Conservation (phyloP, 2,329 filamentous ascomycete genomes). For the Colletotrichum tabaci region DNA sequence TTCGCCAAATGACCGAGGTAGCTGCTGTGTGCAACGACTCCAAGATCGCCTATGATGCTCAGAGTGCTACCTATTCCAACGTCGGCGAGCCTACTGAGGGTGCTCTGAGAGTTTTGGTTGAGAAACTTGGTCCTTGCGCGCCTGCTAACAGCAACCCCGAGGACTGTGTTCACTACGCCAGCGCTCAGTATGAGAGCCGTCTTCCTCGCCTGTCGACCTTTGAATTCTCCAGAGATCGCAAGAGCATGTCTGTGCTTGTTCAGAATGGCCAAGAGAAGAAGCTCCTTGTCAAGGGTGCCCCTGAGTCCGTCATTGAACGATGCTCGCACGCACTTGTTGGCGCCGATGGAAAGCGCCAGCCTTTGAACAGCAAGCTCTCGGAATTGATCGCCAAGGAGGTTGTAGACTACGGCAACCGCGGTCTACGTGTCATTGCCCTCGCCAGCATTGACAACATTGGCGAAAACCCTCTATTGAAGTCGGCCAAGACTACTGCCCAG, state of each 20-base stretch:
- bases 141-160: slow-evolving; percentile 65
- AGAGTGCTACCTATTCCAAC: slow-evolving; percentile 81
- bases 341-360: slow-evolving; percentile 81
- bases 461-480: slow-evolving; percentile 77
- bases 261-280: slow-evolving; percentile 79
- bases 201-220: slow-evolving; percentile 86
- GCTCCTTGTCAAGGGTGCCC: slow-evolving; percentile 95
- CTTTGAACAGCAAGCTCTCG: slow-evolving; percentile 78
- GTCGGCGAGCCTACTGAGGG: slow-evolving; percentile 97
- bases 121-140: slow-evolving; percentile 92
- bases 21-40: slow-evolving; percentile 91
- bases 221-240: slow-evolving; percentile 97
- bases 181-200: slow-evolving; percentile 85
- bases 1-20: slow-evolving; percentile 83
- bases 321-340: slow-evolving; percentile 88
- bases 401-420: slow-evolving; percentile 90
- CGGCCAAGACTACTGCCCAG: slow-evolving; percentile 85
- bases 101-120: slow-evolving; percentile 88
- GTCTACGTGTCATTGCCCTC: slow-evolving; percentile 94
- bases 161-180: slow-evolving; percentile 84
- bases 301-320: slow-evolving; percentile 93
- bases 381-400: slow-evolving; percentile 84
- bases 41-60: slow-evolving; percentile 84
- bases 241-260: slow-evolving; percentile 98
- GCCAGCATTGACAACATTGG: slow-evolving; percentile 85